Conservation (phyloP, 306 rosid genomes). For the Echinosophora koreensis region DNA sequence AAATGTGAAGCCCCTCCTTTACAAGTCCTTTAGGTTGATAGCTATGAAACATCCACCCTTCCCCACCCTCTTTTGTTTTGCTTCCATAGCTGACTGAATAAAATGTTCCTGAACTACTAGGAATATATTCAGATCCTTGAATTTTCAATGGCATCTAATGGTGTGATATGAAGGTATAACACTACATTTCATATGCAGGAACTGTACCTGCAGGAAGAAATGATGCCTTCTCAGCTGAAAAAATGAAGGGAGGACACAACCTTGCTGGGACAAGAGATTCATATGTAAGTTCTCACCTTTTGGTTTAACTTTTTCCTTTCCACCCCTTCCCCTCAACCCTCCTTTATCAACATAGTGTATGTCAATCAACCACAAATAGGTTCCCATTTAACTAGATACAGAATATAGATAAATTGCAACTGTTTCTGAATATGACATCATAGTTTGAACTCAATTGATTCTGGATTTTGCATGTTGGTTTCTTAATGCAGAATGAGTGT, state of each 20-base stretch:
- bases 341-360: background rate
- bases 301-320: background rate
- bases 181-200: slow-evolving; percentile 40
- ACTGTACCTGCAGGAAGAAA: slow-evolving; percentile 24
- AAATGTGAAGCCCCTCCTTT: background rate
- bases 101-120: background rate
- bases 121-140: background rate
- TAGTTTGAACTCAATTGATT: slow-evolving; percentile 18
- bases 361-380: background rate
- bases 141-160: slow-evolving; percentile 9
- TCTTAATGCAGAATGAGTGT: slow-evolving; percentile 32
- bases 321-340: background rate
- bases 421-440: slow-evolving; percentile 5
- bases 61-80: background rate
- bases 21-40: background rate
- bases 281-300: slow-evolving; percentile 49
- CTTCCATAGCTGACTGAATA: background rate
- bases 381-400: background rate
- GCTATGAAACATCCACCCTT: background rate
- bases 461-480: slow-evolving; percentile 19
- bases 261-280: slow-evolving; percentile 34
- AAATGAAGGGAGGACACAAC: slow-evolving; percentile 27
- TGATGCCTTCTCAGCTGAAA: slow-evolving; percentile 1
- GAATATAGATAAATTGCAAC: background rate
- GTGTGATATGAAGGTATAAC: background rate